Evolutionary conservation across 2,329 filamentous ascomycete genomes (phyloP), one percentile per base, ranked within the genome.

Genomic region (Diplodia scrobiculata): DNA sequence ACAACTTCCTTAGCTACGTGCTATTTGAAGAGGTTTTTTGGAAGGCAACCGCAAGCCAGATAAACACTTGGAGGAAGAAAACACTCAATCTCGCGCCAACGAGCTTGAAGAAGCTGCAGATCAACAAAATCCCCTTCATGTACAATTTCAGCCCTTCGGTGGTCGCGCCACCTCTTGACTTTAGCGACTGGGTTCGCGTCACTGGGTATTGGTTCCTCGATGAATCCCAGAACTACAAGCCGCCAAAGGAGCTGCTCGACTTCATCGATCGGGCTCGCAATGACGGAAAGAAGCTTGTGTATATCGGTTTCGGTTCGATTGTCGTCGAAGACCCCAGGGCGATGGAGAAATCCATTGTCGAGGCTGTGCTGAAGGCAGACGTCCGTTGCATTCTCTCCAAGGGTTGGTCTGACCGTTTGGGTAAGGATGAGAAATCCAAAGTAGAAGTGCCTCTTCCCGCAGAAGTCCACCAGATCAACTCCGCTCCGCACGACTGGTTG

Each of bases 201-300:
- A 98, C 95, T 0, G 95, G 95, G 0, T 98, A 99, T 79, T 99
- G 95, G 95, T 98, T 99, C 78, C 80, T 99, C 58, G 90, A 97
- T 70, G 94, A 97, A 76, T 72, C 69, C 7, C 78, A 83, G 67
- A 80, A 82, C 29, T 98, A 89, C 83, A 83, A 84, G 53, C 92
- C 95, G 1, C 90, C 93, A 0, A 77, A 83, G 32, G 92, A 94
- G 58, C 84, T 99, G 5, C 80, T 83, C 3, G 85, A 86, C 3
- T 99, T 99, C 73, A 98, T 99, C 74, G 79, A 85, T 1, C 36
- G 25, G 21, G 94, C 95, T 3, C 86, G 91, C 2, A 81, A 81
- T 5, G 94, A 99, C 72, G 83, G 84, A 17, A 97, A 97, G 81
- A 97, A 95, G 81, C 80, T 99, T 13, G 94, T 98, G 0, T 99